A percentile compares a stretch with the other conserved stretches of the same genome.
These are phyloP conservation scores for Fraxinus americana DNA, from an alignment of 257 asterid genomes.

Conservation along the genomic window DNA sequence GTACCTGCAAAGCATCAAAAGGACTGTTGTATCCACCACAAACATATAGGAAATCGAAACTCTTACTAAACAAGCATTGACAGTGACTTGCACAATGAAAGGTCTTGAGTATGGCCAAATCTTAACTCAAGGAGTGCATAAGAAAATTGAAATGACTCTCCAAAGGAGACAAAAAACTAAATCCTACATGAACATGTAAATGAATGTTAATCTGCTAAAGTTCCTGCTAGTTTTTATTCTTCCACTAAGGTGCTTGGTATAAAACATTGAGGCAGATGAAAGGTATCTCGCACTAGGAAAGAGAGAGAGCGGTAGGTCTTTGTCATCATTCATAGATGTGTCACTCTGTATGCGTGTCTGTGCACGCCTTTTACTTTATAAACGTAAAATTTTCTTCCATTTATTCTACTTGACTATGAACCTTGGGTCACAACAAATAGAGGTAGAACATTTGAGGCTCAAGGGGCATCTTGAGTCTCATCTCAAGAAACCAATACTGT, in stretches of 20 bases:
- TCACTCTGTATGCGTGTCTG: neutral
- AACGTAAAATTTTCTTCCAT: neutral
- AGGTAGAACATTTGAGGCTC: neutral
- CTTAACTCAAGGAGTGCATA: too few relatives aligned
- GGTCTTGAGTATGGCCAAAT: neutral
- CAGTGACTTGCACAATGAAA: neutral
- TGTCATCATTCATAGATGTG: neutral
- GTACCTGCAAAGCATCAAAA: slow-evolving; percentile 66
- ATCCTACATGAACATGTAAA: neutral
- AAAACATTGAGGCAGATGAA: neutral
- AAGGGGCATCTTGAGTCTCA: neutral
- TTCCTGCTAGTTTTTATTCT: neutral
- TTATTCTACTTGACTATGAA: neutral
- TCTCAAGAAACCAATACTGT: neutral
- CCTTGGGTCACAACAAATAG: neutral
- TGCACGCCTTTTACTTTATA: neutral
- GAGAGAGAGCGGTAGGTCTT: neutral
- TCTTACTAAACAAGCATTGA: neutral
- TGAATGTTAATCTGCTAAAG: neutral
- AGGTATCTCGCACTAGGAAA: too few relatives aligned
- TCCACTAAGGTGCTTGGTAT: neutral
- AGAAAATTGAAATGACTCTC: neutral
- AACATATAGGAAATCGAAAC: neutral
- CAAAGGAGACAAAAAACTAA: neutral
- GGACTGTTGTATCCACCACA: neutral